phyloP scores from a whole-genome alignment of 2,329 filamentous ascomycete genomes.

The Teratosphaeria zuluensis region DNA sequence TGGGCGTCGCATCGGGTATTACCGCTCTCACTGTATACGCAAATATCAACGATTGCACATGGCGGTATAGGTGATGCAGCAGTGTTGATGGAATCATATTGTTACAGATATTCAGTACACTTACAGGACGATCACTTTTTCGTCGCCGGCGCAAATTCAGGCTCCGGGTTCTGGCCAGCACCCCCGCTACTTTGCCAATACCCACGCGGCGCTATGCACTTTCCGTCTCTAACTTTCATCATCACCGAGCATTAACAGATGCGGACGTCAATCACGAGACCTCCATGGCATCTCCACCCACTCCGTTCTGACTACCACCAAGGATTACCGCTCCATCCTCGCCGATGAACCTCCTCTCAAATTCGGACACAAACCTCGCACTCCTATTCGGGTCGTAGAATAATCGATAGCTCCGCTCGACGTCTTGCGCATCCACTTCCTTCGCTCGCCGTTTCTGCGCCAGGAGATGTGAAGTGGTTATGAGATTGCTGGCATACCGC shows the following conservation, averaged over 20 bases:
- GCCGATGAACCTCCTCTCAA: constrained; percentile 86
- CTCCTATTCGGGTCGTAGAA: constrained; percentile 88
- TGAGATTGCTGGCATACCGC: constrained; percentile 94
- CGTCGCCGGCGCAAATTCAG: too few relatives aligned
- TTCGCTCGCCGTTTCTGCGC: constrained; percentile 76
- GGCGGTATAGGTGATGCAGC: background rate
- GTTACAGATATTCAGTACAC: background rate
- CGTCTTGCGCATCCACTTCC: constrained; percentile 76
- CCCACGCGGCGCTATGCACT: background rate
- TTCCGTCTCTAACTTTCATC: background rate
- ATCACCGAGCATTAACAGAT: background rate
- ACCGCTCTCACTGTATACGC: background rate
- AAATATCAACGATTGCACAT: background rate
- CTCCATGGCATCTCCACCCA: constrained; percentile 54
- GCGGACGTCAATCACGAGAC: constrained; percentile 37
- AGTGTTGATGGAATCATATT: background rate
- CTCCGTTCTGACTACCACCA: constrained; percentile 38
- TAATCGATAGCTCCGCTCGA: constrained; percentile 84
- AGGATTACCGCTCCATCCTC: constrained; percentile 75
- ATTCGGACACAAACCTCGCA: constrained; percentile 81
- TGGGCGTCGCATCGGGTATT: background rate
- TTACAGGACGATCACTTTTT: background rate
- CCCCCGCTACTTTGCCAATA: background rate
- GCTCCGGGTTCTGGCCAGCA: background rate
- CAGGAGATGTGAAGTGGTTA: constrained; percentile 85